These are phyloP conservation scores for Nakazawaea pomicola DNA, from an alignment of 805 yeast genomes.

Conservation along the genomic window DNA sequence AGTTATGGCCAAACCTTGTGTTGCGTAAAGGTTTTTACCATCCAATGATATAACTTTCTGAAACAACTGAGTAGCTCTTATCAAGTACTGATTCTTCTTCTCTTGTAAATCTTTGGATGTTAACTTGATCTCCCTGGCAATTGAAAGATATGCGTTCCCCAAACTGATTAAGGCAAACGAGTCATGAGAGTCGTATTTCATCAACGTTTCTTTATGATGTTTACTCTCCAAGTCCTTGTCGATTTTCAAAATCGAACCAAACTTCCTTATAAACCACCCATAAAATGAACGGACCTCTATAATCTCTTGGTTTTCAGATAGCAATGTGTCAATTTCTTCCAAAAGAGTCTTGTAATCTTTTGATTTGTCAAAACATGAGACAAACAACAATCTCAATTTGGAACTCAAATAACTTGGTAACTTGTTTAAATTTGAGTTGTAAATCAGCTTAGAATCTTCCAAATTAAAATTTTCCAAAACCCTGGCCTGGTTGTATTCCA, in stretches of 20 bases:
- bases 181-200: slow-evolving; percentile 81
- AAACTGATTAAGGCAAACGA: slow-evolving; percentile 82
- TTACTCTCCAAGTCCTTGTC: slow-evolving; percentile 60
- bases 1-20: slow-evolving; percentile 93
- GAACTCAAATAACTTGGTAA: slow-evolving; percentile 76
- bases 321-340: slow-evolving; percentile 48
- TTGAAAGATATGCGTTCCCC: slow-evolving; percentile 78
- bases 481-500: slow-evolving; percentile 75
- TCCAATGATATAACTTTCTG: slow-evolving; percentile 85
- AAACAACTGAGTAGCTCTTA: slow-evolving; percentile 88
- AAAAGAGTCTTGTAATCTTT: slow-evolving; percentile 36
- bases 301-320: slow-evolving; percentile 51
- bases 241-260: slow-evolving; percentile 43
- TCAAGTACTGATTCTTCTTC: slow-evolving; percentile 67
- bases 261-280: slow-evolving; percentile 78
- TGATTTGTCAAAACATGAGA: slow-evolving; percentile 48
- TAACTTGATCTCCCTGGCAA: slow-evolving; percentile 71
- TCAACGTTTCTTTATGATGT: slow-evolving; percentile 82
- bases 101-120: slow-evolving; percentile 44
- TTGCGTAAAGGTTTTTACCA: slow-evolving; percentile 86
- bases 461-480: slow-evolving; percentile 33
- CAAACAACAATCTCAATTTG: slow-evolving; percentile 61
- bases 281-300: slow-evolving; percentile 85
- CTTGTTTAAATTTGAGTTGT: slow-evolving; percentile 48
- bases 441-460: slow-evolving; percentile 32